Conservation (phyloP, 768 basidiomycete species). For the Tricholoma bakamatsutake region DNA sequence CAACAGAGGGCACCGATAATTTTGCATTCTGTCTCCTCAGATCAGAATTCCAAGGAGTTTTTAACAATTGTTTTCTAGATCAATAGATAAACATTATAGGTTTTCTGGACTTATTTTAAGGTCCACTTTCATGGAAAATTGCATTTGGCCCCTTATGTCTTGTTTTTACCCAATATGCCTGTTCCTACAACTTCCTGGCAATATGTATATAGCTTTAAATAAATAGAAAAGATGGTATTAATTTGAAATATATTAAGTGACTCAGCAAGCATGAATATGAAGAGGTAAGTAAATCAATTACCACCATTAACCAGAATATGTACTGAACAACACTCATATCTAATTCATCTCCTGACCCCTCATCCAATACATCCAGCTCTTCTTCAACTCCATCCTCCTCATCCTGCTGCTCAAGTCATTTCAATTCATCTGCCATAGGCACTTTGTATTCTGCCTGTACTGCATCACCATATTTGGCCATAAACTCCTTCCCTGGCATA, state of each 20-base stretch:
- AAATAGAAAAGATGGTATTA: too few species aligned
- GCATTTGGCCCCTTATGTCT: not conserved
- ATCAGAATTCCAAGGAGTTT: not conserved
- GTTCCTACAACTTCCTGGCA: not conserved
- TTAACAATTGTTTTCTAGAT: not conserved
- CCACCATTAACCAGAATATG: not conserved
- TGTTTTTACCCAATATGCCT: too few species aligned
- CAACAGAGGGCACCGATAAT: not conserved
- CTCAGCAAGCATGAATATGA: not conserved
- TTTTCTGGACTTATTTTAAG: not conserved
- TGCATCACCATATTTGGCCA: too few species aligned
- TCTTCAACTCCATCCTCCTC: not conserved
- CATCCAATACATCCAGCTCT: not conserved
- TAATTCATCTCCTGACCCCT: not conserved
- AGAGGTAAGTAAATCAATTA: not conserved
- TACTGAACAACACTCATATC: not conserved
- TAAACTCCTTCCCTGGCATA: too few species aligned
- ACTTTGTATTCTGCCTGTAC: not conserved
- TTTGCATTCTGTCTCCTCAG: not conserved
- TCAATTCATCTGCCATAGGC: conserved; percentile 6
- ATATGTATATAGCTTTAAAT: not conserved
- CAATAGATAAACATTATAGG: not conserved
- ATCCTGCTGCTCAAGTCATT: conserved; percentile 3
- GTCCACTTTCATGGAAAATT: not conserved
- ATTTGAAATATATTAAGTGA: not conserved